Conservation (phyloP, 371 early-diverging fungal species). For the Haplosporangium sp. region DNA sequence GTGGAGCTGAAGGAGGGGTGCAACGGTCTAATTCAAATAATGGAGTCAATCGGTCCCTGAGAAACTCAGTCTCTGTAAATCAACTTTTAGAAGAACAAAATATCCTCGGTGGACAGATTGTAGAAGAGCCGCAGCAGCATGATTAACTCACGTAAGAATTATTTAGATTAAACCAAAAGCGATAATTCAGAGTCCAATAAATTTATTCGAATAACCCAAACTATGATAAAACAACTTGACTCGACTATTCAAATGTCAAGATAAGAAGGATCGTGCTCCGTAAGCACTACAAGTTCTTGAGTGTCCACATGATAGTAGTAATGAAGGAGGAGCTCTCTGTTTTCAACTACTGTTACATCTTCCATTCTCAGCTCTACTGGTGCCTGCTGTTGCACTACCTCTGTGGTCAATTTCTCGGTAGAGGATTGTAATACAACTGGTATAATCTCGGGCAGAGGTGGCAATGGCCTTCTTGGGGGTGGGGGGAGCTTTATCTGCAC, state of each 20-base stretch:
- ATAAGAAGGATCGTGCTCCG: neutral
- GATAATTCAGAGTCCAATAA: no score
- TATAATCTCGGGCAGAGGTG: neutral
- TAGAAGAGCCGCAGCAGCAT: conserved; percentile 6
- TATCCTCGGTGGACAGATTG: conserved; percentile 2
- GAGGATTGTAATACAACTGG: neutral
- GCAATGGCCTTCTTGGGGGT: neutral
- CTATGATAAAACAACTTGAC: neutral
- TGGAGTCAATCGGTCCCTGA: neutral
- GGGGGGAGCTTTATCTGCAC: neutral
- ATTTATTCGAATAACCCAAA: no score
- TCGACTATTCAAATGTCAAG: neutral
- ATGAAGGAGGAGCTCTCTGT: neutral
- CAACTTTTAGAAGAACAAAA: conserved; percentile 1
- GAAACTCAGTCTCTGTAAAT: neutral
- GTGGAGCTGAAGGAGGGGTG: neutral
- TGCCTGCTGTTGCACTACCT: neutral
- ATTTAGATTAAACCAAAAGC: no score
- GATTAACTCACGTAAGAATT: neutral
- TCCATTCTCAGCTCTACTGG: neutral
- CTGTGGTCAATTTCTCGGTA: neutral
- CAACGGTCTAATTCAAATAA: neutral
- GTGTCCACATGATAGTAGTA: neutral
- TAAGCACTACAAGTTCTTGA: neutral
- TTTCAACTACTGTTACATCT: neutral